Conservation (phyloP, 805 yeast species). For the Yarrowia sp. region DNA sequence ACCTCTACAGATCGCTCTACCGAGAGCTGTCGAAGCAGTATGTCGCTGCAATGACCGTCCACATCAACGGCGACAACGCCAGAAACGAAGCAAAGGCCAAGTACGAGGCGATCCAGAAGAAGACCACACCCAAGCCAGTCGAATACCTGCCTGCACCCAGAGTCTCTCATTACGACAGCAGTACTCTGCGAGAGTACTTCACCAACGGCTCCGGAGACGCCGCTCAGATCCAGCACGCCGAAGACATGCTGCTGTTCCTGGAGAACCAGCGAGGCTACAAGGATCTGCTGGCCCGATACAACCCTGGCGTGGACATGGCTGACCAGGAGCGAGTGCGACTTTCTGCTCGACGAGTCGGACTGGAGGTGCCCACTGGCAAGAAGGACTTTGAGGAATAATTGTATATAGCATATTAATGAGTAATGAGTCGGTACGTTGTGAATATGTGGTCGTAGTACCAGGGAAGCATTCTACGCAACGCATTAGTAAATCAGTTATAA, state of each 20-base stretch:
- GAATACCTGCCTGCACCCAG: slow-evolving; percentile 9
- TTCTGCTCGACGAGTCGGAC: slow-evolving; percentile 88
- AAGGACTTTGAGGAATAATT: slow-evolving; percentile 24
- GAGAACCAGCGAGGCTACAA: slow-evolving; percentile 72
- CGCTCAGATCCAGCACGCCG: slow-evolving; percentile 43
- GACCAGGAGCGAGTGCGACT: slow-evolving; percentile 74
- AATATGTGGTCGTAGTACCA: no score
- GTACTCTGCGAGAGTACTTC: slow-evolving; percentile 30
- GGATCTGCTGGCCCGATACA: slow-evolving; percentile 78
- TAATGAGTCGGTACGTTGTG: background rate
- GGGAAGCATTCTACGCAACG: no score
- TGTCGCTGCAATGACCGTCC: slow-evolving; percentile 30
- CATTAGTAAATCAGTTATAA: no score
- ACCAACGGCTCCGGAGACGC: slow-evolving; percentile 20
- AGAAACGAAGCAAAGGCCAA: slow-evolving; percentile 25
- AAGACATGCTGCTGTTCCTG: slow-evolving; percentile 62
- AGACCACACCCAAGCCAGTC: slow-evolving; percentile 2
- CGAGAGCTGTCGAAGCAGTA: slow-evolving; percentile 36
- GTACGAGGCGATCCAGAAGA: slow-evolving; percentile 23
- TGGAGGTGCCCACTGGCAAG: slow-evolving; percentile 55
- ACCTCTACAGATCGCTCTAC: slow-evolving; percentile 33
- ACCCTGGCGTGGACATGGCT: slow-evolving; percentile 75
- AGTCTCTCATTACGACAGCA: slow-evolving; percentile 30
- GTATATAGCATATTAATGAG: slow-evolving; percentile 21
- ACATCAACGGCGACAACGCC: slow-evolving; percentile 29